Conservation (phyloP, 768 basidiomycete species). For the Tylopilus subfusipes region DNA sequence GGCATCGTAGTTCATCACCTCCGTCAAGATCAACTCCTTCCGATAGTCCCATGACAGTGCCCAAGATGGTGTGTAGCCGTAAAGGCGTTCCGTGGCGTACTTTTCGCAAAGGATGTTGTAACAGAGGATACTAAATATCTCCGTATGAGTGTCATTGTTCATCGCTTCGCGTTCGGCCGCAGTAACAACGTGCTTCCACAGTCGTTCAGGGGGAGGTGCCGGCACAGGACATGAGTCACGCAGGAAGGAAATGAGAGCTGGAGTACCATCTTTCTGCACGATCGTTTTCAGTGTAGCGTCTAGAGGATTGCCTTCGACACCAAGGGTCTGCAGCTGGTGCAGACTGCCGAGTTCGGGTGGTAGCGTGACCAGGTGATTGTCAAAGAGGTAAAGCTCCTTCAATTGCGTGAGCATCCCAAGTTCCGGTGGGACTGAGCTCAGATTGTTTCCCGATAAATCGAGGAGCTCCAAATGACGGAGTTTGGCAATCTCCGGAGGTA, state of each 20-base stretch:
- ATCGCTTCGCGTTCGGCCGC: constrained; percentile 57
- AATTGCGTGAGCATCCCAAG: constrained; percentile 86
- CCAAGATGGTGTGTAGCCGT: constrained; percentile 97
- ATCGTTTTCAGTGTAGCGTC: constrained; percentile 72
- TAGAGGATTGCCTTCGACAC: constrained; percentile 96
- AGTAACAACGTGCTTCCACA: constrained; percentile 65
- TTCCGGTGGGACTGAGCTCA: constrained; percentile 76
- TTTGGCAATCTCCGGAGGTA: constrained; percentile 81
- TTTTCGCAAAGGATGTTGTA: constrained; percentile 96
- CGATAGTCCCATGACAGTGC: constrained; percentile 95
- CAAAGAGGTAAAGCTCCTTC: constrained; percentile 92
- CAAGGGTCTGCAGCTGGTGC: constrained; percentile 88
- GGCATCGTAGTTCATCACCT: constrained; percentile 74
- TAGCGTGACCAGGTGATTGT: constrained; percentile 85
- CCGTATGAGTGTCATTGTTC: constrained; percentile 59
- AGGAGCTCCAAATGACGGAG: constrained; percentile 85
- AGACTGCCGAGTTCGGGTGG: constrained; percentile 87
- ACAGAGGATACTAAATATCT: constrained; percentile 76
- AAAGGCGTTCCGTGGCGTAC: constrained; percentile 82
- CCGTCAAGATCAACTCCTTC: constrained; percentile 81
- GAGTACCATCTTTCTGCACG: constrained; percentile 93
- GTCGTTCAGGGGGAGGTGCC: constrained; percentile 72
- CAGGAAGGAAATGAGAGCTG: constrained; percentile 82
- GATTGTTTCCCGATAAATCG: constrained; percentile 87
- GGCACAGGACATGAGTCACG: constrained; percentile 90